Conservation (phyloP, 331 rosid genomes). For the Pyracantha coccinea region DNA sequence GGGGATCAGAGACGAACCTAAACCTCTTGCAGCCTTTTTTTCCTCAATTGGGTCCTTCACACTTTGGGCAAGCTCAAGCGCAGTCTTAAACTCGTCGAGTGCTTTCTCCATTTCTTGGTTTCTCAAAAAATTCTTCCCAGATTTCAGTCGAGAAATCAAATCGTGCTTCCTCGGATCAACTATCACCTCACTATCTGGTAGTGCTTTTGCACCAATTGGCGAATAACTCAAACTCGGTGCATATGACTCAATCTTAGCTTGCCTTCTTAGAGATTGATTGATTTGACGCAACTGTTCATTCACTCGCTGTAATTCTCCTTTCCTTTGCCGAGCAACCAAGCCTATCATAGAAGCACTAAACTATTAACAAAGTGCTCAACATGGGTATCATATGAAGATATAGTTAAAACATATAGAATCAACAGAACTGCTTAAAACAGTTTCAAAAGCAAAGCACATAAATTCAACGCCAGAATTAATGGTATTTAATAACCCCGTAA, state of each 20-base stretch:
- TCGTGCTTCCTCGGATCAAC: slow-evolving; percentile 77
- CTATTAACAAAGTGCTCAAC: slow-evolving; percentile 2
- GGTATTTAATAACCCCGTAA: slow-evolving; percentile 10
- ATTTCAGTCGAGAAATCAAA: slow-evolving; percentile 69
- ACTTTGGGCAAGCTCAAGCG: slow-evolving; percentile 68
- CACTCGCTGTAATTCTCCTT: slow-evolving; percentile 58
- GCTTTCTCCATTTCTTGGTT: slow-evolving; percentile 80
- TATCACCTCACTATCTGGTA: slow-evolving; percentile 60
- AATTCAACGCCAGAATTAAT: neutral
- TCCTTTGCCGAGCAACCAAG: slow-evolving; percentile 92
- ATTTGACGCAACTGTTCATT: slow-evolving; percentile 92
- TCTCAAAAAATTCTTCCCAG: slow-evolving; percentile 80
- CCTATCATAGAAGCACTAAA: slow-evolving; percentile 34
- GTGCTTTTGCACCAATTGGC: slow-evolving; percentile 61
- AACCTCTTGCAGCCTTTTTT: slow-evolving; percentile 93
- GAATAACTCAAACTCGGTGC: slow-evolving; percentile 93
- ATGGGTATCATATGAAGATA: neutral
- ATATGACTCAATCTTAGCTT: slow-evolving; percentile 93
- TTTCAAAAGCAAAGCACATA: neutral
- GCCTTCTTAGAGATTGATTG: slow-evolving; percentile 78
- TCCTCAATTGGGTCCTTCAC: slow-evolving; percentile 75
- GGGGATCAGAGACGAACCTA: slow-evolving; percentile 47
- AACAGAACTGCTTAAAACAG: neutral
- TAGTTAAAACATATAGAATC: neutral
- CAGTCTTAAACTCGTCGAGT: slow-evolving; percentile 53